Evolutionary conservation across 140 eudicot species (phyloP).

Genomic region (Ambrosia hybrid): DNA sequence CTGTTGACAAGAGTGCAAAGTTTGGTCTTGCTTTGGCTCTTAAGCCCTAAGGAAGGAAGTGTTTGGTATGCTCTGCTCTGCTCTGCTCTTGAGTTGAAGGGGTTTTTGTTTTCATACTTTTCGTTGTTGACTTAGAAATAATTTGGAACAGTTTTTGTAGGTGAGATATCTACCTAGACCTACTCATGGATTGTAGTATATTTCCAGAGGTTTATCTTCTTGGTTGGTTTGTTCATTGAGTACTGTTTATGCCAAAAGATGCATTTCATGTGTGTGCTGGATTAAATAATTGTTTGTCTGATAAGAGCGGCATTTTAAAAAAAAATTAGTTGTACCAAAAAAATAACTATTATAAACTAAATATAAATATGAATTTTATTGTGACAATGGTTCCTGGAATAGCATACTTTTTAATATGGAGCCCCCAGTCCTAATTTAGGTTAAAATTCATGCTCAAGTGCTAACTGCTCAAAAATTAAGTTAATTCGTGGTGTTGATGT

Average conservation of each 20-base stretch:
- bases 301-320: background rate
- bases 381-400: background rate
- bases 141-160: conserved; percentile 18
- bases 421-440: no score
- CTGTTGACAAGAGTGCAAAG: conserved; percentile 56
- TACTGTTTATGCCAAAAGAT: background rate
- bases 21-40: conserved; percentile 62
- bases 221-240: conserved; percentile 10
- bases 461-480: no score
- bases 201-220: conserved; percentile 20
- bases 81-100: conserved; percentile 13
- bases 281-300: background rate
- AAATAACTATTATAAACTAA: no score
- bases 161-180: conserved; percentile 25
- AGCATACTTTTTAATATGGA: no score
- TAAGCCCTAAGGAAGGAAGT: conserved; percentile 26
- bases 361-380: no score
- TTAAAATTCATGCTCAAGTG: no score
- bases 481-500: no score
- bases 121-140: conserved; percentile 23
- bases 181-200: conserved; percentile 28
- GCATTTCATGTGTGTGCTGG: background rate
- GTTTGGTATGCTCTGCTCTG: background rate
- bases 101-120: conserved; percentile 16
- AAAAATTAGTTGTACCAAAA: background rate